phyloP scores from a whole-genome alignment of 2,329 filamentous ascomycete genomes.

The Pseudocercospora cruenta region DNA sequence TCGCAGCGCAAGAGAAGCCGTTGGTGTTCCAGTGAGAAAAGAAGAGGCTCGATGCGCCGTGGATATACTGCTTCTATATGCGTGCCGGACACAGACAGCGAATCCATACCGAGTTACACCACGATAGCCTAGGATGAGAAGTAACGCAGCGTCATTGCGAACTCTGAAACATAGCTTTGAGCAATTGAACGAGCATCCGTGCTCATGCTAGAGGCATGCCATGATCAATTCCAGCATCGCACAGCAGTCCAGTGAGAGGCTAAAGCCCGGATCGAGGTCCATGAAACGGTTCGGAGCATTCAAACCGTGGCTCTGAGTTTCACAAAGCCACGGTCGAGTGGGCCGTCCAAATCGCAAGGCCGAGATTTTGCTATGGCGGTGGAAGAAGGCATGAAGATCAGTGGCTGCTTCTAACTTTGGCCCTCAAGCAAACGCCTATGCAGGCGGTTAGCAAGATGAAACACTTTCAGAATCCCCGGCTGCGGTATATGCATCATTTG shows the following conservation, averaged over 20 bases:
- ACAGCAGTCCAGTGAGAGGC: slow-evolving; percentile 12
- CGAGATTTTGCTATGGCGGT: slow-evolving; percentile 17
- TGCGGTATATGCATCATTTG: slow-evolving; percentile 22
- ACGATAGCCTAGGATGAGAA: slow-evolving; percentile 20
- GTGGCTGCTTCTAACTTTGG: slow-evolving; percentile 31
- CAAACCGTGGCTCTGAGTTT: slow-evolving; percentile 16
- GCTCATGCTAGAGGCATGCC: slow-evolving; percentile 17
- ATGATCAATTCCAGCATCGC: slow-evolving; percentile 17
- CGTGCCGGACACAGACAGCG: slow-evolving; percentile 17
- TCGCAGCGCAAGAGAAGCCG: slow-evolving; percentile 28
- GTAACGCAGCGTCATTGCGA: slow-evolving; percentile 28
- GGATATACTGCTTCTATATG: slow-evolving; percentile 33
- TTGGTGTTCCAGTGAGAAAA: slow-evolving; percentile 30
- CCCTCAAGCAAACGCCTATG: slow-evolving; percentile 27
- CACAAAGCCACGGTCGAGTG: slow-evolving; percentile 16
- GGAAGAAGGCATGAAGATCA: slow-evolving; percentile 16
- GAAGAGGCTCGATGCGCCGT: slow-evolving; percentile 22
- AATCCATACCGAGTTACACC: slow-evolving; percentile 26
- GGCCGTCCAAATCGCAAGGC: slow-evolving; percentile 18
- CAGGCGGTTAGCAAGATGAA: slow-evolving; percentile 38
- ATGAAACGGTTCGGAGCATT: slow-evolving; percentile 24
- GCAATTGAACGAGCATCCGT: slow-evolving; percentile 31
- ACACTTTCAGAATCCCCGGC: slow-evolving; percentile 27
- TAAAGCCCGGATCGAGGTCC: slow-evolving; percentile 17
- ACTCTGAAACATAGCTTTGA: slow-evolving; percentile 35